phyloP scores from a whole-genome alignment of 768 basidiomycete genomes.

The Serendipita vermifera region DNA sequence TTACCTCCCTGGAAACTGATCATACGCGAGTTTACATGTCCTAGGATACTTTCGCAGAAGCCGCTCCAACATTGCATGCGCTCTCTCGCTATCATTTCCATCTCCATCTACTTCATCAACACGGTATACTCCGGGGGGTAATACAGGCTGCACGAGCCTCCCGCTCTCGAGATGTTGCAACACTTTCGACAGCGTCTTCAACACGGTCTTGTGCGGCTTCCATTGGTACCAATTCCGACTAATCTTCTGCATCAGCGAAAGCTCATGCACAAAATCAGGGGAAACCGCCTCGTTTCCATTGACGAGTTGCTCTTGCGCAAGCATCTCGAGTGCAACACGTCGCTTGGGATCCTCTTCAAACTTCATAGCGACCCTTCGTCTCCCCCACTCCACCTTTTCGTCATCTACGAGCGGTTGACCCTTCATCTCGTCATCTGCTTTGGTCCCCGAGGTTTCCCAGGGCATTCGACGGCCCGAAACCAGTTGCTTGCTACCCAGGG shows the following conservation, averaged over 20 bases:
- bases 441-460: conserved; percentile 32
- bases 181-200: conserved; percentile 36
- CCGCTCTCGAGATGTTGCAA: conserved; percentile 40
- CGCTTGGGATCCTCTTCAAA: conserved; percentile 14
- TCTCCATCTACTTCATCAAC: too few relatives aligned
- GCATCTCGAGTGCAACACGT: conserved; percentile 20
- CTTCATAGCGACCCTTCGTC: neutral
- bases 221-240: conserved; percentile 53
- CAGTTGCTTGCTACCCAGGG: conserved; percentile 23
- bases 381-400: neutral
- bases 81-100: too few relatives aligned
- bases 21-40: too few relatives aligned
- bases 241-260: conserved; percentile 49
- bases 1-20: too few relatives aligned
- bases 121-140: too few relatives aligned
- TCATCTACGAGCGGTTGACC: neutral
- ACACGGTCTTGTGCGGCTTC: conserved; percentile 44
- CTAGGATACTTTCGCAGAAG: too few relatives aligned
- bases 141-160: conserved; percentile 32
- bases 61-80: too few relatives aligned
- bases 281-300: conserved; percentile 14
- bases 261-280: conserved; percentile 43
- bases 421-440: conserved; percentile 15
- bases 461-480: conserved; percentile 20
- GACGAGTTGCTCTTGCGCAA: conserved; percentile 10